These are phyloP conservation scores for Tylopilus subfusipes DNA, from an alignment of 768 basidiomycete species.

Conservation along the genomic window DNA sequence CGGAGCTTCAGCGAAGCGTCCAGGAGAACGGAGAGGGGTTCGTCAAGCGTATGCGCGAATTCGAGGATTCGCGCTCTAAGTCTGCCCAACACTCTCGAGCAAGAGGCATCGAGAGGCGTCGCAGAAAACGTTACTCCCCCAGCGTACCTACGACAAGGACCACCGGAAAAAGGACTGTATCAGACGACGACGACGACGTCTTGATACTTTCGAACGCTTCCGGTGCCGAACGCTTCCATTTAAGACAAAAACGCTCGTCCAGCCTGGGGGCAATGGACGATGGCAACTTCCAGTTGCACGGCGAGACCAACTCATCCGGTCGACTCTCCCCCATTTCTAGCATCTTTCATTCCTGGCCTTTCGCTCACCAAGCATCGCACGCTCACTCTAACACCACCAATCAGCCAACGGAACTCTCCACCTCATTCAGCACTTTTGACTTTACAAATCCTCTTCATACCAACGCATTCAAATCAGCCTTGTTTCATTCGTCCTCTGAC, in stretches of 20 bases:
- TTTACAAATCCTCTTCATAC: constrained; percentile 24
- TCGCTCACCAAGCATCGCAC: constrained; percentile 11
- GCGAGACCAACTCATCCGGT: constrained; percentile 10
- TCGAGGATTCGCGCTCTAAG: constrained; percentile 52
- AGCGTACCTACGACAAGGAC: constrained; percentile 15
- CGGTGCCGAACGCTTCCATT: constrained; percentile 12
- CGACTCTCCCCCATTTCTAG: constrained; percentile 23
- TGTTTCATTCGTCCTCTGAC: constrained; percentile 19
- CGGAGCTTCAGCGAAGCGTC: constrained; percentile 60
- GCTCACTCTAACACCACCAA: constrained; percentile 11
- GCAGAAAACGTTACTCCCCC: constrained; percentile 39
- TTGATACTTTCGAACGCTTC: constrained; percentile 45
- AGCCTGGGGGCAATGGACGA: constrained; percentile 47
- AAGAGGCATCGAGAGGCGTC: constrained; percentile 40
- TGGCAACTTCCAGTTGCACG: constrained; percentile 20
- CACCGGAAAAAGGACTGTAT: constrained; percentile 19
- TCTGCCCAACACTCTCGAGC: constrained; percentile 36
- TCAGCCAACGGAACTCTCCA: constrained; percentile 13
- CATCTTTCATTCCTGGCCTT: constrained; percentile 18
- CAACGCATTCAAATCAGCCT: constrained; percentile 22
- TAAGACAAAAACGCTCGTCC: constrained; percentile 40
- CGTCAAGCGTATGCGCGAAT: constrained; percentile 70
- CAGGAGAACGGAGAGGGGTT: constrained; percentile 64
- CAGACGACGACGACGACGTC: constrained; percentile 51
- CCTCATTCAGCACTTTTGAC: constrained; percentile 27